Percentiles rank a stretch among this genome's conserved stretches.
Conservation (phyloP, 129 eudicot genomes). For the Deinandra increscens region DNA sequence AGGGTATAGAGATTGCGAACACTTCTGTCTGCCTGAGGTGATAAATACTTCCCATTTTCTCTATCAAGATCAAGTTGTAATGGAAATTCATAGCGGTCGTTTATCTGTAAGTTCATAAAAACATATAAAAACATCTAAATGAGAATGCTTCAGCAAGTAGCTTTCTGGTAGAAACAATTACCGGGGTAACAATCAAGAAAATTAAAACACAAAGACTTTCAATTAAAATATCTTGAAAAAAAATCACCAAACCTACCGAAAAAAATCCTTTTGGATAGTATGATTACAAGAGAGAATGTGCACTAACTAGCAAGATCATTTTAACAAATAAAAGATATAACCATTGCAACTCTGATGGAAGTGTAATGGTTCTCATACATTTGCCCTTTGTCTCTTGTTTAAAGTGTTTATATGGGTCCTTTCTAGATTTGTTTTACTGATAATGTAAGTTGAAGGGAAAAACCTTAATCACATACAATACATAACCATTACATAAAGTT, state of each 20-base stretch:
- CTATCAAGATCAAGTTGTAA: constrained; percentile 92
- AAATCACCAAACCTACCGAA: neutral
- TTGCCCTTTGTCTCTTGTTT: constrained; percentile 3
- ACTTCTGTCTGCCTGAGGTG: constrained; percentile 89
- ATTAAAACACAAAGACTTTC: neutral
- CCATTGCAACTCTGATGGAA: constrained; percentile 1
- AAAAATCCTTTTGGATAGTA: neutral
- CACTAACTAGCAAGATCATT: neutral
- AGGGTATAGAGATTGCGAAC: constrained; percentile 91
- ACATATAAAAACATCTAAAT: neutral
- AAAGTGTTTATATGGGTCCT: neutral
- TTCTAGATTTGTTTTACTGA: constrained; percentile 9
- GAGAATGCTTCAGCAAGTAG: constrained; percentile 19
- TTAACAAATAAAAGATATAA: neutral
- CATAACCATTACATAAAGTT: neutral
- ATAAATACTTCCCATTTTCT: constrained; percentile 82
- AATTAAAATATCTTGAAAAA: neutral
- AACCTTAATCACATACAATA: constrained; percentile 4
- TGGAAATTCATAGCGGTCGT: constrained; percentile 98
- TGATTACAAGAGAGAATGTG: constrained; percentile 12
- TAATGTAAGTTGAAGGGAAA: neutral
- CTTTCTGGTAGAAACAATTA: constrained; percentile 4
- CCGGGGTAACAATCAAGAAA: neutral
- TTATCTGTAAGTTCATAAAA: constrained; percentile 64
- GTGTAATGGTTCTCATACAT: neutral